phyloP scores from a whole-genome alignment of 768 basidiomycete genomes.

The Podaxis carcinomalis region DNA sequence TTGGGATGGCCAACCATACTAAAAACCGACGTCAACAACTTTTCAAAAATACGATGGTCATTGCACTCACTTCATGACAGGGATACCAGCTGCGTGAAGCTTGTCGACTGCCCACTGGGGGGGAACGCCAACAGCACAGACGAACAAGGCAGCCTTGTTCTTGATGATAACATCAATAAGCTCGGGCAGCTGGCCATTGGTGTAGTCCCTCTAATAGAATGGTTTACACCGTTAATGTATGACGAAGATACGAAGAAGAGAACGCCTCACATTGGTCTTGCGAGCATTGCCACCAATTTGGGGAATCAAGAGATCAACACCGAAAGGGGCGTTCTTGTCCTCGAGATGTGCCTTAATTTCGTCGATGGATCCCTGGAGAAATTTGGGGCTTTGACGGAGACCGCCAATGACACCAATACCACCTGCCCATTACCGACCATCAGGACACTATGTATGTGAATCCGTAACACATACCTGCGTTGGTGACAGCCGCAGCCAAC shows the following conservation, averaged over 20 bases:
- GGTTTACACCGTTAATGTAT: too few species aligned
- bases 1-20: conserved; percentile 88
- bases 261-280: conserved; percentile 61
- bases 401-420: conserved; percentile 90
- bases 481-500: conserved; percentile 88
- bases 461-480: conserved; percentile 52
- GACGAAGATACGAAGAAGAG: conserved; percentile 7
- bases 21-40: conserved; percentile 8
- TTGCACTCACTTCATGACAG: conserved; percentile 75
- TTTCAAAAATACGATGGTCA: background rate
- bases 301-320: conserved; percentile 81
- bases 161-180: conserved; percentile 77
- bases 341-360: conserved; percentile 74
- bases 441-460: background rate
- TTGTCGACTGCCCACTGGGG: conserved; percentile 80
- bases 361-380: conserved; percentile 61
- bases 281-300: conserved; percentile 78
- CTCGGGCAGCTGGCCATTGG: conserved; percentile 70
- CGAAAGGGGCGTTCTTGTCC: conserved; percentile 72
- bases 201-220: conserved; percentile 56
- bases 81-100: conserved; percentile 72
- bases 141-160: conserved; percentile 71
- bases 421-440: conserved; percentile 27
- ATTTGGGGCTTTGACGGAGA: conserved; percentile 64
- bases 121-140: conserved; percentile 82